A percentile compares a stretch with the other conserved stretches of the same genome.
phyloP scores from a whole-genome alignment of 2,329 filamentous ascomycete species.

The Venturia oleaginea region DNA sequence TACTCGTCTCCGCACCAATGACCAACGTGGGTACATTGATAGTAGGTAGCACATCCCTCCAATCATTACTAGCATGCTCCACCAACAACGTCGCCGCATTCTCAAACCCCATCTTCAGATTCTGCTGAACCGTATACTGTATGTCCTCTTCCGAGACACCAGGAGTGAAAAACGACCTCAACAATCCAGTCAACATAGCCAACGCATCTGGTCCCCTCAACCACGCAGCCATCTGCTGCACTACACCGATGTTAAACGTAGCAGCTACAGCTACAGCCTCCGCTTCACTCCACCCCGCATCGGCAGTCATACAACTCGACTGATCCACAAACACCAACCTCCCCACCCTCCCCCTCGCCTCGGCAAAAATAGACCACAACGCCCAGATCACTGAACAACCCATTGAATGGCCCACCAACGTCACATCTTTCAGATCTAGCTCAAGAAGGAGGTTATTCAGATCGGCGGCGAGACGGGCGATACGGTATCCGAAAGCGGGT shows the following conservation, averaged over 20 bases:
- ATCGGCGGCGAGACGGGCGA: conserved; percentile 11
- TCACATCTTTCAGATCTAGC: conserved; percentile 12
- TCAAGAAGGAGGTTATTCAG: conserved; percentile 1
- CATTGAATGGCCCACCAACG: conserved; percentile 11
- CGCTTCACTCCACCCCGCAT: conserved; percentile 24
- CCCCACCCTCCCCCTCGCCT: conserved; percentile 18
- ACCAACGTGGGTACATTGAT: conserved; percentile 22
- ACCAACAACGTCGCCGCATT: conserved; percentile 21
- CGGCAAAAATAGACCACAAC: conserved; percentile 25
- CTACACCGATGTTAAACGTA: conserved; percentile 17
- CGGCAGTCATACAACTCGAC: conserved; percentile 19
- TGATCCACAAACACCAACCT: conserved; percentile 27
- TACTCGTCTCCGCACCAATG: conserved; percentile 18
- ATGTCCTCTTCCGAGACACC: conserved; percentile 19
- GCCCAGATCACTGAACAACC: conserved; percentile 24
- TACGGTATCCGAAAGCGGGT: conserved; percentile 2
- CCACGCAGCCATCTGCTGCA: background rate
- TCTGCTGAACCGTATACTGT: conserved; percentile 21
- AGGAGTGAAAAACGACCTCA: conserved; percentile 18
- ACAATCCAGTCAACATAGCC: background rate
- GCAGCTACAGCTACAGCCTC: conserved; percentile 18
- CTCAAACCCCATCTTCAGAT: conserved; percentile 19
- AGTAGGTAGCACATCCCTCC: conserved; percentile 22
- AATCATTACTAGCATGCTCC: conserved; percentile 23
- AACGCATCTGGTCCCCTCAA: conserved; percentile 13